Evolutionary conservation across 2,329 filamentous ascomycete species (phyloP).

Genomic region (Capronia americana): DNA sequence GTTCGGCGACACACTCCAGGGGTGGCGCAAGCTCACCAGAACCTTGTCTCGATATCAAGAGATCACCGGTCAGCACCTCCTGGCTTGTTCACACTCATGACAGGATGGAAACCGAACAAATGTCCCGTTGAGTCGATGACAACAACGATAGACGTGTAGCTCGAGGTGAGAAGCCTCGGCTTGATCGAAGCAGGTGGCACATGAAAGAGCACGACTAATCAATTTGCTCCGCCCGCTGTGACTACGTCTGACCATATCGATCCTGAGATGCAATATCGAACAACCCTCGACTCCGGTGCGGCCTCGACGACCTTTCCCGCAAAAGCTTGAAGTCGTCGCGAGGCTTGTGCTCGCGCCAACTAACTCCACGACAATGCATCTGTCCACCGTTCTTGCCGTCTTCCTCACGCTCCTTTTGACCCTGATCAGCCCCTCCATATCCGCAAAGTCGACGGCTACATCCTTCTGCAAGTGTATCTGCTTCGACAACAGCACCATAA

Average conservation of each 20-base stretch:
- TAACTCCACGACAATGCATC: background rate
- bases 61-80: background rate
- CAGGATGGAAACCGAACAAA: background rate
- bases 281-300: background rate
- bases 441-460: conserved; percentile 54
- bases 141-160: background rate
- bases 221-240: background rate
- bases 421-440: conserved; percentile 12
- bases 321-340: background rate
- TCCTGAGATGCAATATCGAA: background rate
- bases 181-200: background rate
- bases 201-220: background rate
- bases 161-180: background rate
- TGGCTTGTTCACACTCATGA: background rate
- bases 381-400: background rate
- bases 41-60: background rate
- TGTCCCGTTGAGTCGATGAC: background rate
- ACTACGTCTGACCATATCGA: background rate
- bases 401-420: conserved; percentile 22
- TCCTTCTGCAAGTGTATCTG: conserved; percentile 77
- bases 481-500: conserved; percentile 71
- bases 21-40: background rate
- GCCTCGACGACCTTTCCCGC: background rate
- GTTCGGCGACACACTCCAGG: background rate
- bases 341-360: background rate